Conservation (phyloP, 345 rosid genomes). For the Euphorbia peplus region DNA sequence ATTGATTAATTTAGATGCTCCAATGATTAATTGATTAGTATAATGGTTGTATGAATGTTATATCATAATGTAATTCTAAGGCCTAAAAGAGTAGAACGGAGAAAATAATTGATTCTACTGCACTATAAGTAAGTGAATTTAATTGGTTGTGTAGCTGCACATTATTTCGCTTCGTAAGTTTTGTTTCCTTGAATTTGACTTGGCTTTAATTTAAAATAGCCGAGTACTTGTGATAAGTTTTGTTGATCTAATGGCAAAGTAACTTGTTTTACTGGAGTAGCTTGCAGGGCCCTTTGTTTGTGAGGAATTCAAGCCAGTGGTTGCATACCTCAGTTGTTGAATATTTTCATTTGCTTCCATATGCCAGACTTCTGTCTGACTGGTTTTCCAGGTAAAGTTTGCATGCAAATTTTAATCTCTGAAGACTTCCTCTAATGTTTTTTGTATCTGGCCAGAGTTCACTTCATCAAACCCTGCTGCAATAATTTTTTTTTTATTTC, state of each 20-base stretch:
- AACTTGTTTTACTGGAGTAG: slow-evolving; percentile 14
- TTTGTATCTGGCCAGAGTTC: background rate
- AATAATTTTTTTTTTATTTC: too few species aligned
- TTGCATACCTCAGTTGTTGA: slow-evolving; percentile 20
- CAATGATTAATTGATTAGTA: background rate
- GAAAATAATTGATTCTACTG: background rate
- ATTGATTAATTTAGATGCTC: background rate
- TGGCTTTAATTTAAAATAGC: background rate
- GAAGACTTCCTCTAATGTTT: background rate
- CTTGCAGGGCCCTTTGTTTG: slow-evolving; percentile 29
- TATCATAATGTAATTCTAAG: background rate
- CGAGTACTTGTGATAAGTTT: background rate
- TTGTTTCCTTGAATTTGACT: background rate
- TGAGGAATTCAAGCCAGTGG: slow-evolving; percentile 20
- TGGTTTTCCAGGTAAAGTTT: slow-evolving; percentile 24
- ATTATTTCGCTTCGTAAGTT: background rate
- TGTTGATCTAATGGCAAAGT: background rate
- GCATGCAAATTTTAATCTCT: background rate
- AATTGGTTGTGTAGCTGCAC: background rate
- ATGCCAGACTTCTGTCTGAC: slow-evolving; percentile 13
- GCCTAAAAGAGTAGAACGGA: background rate
- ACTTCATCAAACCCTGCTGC: background rate
- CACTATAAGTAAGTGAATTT: background rate
- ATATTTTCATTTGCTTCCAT: slow-evolving; percentile 31
- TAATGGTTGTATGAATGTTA: background rate